Evolutionary conservation across 345 rosid species (phyloP), one percentile per base, ranked within the genome.

Genomic region (Aethionema arabicum): DNA sequence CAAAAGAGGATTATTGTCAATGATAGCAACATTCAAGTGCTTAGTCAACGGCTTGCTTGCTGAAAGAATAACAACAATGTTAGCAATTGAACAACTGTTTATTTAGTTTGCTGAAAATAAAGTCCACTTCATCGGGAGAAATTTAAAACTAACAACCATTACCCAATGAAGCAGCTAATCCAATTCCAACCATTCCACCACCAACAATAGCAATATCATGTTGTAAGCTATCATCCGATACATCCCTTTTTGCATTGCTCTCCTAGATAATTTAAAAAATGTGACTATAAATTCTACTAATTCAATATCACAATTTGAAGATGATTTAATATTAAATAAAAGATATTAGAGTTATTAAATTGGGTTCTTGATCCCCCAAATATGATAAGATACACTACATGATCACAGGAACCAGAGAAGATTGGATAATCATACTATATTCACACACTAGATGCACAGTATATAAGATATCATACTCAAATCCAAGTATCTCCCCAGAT

Each of bases 141-240:
- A 8, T 7, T 29, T 21, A 40, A 8, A 14, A 59, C 0, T 16
- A 32, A 36, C 33, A 49, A 49, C 32, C 53, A 51, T 8, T 65
- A 89, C 98, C 97, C 37, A 92, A 70, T 8, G 98, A 89, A 81
- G 91, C 89, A 63, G 98, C 97, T 47, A 92, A 72, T 72, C 97
- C 90, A 78, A 92, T 82, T 70, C 98, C 97, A 69, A 92, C 99
- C 96, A 92, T 85, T 75, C 97, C 97, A 55, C 96, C 96, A 15
- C 99, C 97, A 42, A 89, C 91, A 59, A 91, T 82, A 56, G 97
- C 97, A 78, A 90, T 70, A 67, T 92, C 97, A 66, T 84, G 85
- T 46, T 77, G 83, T 5, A 75, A 72, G 56, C 46, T 69, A 65
- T 72, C 45, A 5, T 38, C 72, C 31, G 15, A 47, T 6, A 66